Evolutionary conservation across 257 asterid species (phyloP), one percentile per base, ranked within the genome.

Genomic region (Coffea eugenioides): DNA sequence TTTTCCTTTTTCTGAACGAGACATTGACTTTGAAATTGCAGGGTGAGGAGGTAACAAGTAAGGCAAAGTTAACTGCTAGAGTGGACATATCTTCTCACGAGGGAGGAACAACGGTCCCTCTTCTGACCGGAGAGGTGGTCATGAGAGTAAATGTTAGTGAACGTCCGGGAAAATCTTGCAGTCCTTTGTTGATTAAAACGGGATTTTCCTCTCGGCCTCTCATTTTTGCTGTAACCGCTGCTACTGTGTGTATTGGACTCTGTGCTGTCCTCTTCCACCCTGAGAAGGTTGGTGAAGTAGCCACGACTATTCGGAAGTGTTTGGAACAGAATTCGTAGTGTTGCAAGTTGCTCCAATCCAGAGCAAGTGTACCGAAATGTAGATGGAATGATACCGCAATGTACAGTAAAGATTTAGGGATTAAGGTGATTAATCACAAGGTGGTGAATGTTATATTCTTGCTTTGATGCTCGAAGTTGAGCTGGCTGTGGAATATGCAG

Each of bases 181-280:
- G 85, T 51, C 89, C 52, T 15, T 72, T 75, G 41, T 73, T 83
- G 13, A 81, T 85, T 1, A 87, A 85, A 80, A 75, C 81, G 0
- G 49, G 82, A 31, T 66, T 84, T 65, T 84, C 86, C 25, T 86
- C 91, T 51, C 90, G 94, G 9, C 88, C 88, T 41, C 88, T 92
- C 48, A 49, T 91, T 57, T 77, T 83, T 74, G 84, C 82, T 0
- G 78, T 87, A 8, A 64, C 89, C 34, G 94, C 88, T 16, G 69
- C 88, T 25, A 85, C 94, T 31, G 84, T 92, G 54, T 96, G 99
- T 77, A 88, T 86, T 48, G 98, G 97, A 71, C 76, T 94, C 12
- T 96, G 97, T 71, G 88, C 90, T 11, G 89, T 85, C 36, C 73
- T 84, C 43, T 80, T 96, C 79, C 99, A 94, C 84, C 99, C 96